Evolutionary conservation across 2,329 filamentous ascomycete genomes (phyloP).

Genomic region (Colletotrichum sp.): DNA sequence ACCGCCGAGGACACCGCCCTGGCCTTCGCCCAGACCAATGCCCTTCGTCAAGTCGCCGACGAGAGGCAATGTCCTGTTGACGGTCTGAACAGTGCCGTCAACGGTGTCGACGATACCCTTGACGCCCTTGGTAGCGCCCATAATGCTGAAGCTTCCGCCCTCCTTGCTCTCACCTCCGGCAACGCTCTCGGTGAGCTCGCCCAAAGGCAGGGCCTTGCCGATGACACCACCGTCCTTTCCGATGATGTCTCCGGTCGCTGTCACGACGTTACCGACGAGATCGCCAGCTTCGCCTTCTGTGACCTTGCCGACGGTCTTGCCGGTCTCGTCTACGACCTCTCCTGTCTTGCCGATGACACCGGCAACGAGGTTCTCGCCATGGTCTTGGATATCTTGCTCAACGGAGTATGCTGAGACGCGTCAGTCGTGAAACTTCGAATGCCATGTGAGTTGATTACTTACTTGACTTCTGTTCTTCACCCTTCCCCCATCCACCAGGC

Average conservation of each 20-base stretch:
- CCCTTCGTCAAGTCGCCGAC: constrained; percentile 23
- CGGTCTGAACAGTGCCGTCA: constrained; percentile 27
- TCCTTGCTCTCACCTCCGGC: constrained; percentile 38
- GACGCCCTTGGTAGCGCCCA: constrained; percentile 31
- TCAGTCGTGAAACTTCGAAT: not conserved
- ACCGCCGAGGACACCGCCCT: constrained; percentile 17
- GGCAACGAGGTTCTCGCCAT: constrained; percentile 38
- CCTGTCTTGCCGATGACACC: constrained; percentile 49
- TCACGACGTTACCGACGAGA: constrained; percentile 45
- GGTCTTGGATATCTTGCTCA: constrained; percentile 25
- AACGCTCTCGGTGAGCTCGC: constrained; percentile 44
- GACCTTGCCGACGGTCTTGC: constrained; percentile 47
- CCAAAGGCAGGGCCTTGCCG: constrained; percentile 41
- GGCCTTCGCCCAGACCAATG: constrained; percentile 18
- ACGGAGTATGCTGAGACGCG: constrained; percentile 4
- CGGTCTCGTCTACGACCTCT: constrained; percentile 48
- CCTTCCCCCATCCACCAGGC: constrained; percentile 33
- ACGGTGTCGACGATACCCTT: constrained; percentile 23
- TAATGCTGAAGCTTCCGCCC: constrained; percentile 30
- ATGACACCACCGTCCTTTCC: constrained; percentile 43
- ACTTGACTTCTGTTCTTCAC: constrained; percentile 34
- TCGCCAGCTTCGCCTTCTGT: constrained; percentile 44
- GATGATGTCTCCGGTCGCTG: constrained; percentile 37
- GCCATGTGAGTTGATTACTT: constrained; percentile 14
- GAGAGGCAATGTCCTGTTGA: constrained; percentile 23